phyloP scores from a whole-genome alignment of 176 grass and related monocot genomes.

The Oryza brachyantha region DNA sequence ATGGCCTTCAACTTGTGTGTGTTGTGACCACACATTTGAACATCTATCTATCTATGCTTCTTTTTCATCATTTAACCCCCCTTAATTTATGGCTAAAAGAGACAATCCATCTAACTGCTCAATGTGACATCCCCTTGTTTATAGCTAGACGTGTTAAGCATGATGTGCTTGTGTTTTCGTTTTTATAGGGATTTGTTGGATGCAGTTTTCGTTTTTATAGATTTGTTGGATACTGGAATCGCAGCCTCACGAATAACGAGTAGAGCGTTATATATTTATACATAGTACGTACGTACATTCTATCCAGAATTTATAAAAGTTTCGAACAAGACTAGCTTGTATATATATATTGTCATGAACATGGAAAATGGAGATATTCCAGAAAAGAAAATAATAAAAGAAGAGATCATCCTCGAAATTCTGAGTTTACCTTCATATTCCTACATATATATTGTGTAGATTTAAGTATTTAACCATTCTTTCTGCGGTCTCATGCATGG shows the following conservation, averaged over 20 bases:
- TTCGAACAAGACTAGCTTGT: background rate
- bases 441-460: background rate
- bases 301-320: background rate
- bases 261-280: too few relatives aligned
- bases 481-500: background rate
- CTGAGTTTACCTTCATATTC: background rate
- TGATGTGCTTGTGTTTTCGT: background rate
- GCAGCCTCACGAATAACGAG: too few relatives aligned
- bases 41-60: background rate
- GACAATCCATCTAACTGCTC: constrained; percentile 12
- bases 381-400: background rate
- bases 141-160: background rate
- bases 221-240: background rate
- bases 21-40: background rate
- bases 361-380: background rate
- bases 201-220: background rate
- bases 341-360: background rate
- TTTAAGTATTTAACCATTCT: background rate
- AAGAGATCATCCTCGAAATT: background rate
- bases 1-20: background rate
- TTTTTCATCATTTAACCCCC: background rate
- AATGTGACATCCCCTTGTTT: background rate
- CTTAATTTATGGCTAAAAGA: background rate
- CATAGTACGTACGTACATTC: too few relatives aligned
- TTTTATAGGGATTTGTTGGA: background rate